Conservation (phyloP, 179 eudicot genomes). For the Beta macrorhiza region DNA sequence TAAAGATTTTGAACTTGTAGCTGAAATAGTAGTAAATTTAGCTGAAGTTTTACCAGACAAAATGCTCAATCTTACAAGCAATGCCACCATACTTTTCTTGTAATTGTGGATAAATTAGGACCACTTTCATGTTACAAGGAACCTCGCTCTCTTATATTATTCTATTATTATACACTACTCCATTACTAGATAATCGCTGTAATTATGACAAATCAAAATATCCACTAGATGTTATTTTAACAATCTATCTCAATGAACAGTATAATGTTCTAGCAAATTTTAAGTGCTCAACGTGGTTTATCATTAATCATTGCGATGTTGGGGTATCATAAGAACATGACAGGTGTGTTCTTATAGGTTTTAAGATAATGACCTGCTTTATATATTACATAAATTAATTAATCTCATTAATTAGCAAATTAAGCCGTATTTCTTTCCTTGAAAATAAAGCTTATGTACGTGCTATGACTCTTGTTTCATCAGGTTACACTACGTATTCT, state of each 20-base stretch:
- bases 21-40: constrained; percentile 13
- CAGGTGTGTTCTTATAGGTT: constrained; percentile 19
- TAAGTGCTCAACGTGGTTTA: constrained; percentile 18
- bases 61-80: constrained; percentile 29
- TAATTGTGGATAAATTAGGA: constrained; percentile 8
- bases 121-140: constrained; percentile 7
- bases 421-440: constrained; percentile 21
- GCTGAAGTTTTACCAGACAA: constrained; percentile 30
- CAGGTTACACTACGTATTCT: not conserved
- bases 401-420: not conserved
- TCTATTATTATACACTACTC: not conserved
- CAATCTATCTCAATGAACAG: not conserved
- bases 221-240: not conserved
- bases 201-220: not conserved
- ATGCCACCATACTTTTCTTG: constrained; percentile 24
- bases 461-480: not conserved
- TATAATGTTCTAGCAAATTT: not conserved
- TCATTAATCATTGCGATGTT: constrained; percentile 1
- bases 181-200: too few species aligned
- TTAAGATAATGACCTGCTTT: constrained; percentile 24
- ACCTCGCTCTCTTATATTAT: not conserved
- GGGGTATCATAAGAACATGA: constrained; percentile 15
- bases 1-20: constrained; percentile 28
- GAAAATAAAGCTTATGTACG: not conserved
- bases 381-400: not conserved